These are phyloP conservation scores for Dendrocalamus sinicus DNA, from an alignment of 176 grass and related monocot species.

Conservation along the genomic window DNA sequence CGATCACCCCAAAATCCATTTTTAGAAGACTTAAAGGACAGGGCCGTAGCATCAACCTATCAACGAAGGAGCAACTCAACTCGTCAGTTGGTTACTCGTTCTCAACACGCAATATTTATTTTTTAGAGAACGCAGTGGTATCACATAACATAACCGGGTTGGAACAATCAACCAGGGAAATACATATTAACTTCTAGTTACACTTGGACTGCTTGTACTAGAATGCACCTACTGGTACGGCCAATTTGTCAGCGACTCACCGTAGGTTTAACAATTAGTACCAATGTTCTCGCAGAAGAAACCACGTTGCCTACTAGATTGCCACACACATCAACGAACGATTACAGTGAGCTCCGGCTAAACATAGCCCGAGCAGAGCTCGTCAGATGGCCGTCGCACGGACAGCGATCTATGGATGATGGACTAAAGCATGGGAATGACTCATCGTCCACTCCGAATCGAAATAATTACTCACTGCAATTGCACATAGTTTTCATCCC, in stretches of 20 bases:
- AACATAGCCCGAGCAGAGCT: not conserved
- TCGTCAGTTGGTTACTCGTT: not conserved
- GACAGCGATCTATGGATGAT: not conserved
- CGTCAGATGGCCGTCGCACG: not conserved
- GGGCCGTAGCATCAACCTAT: not conserved
- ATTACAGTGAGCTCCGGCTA: too few relatives aligned
- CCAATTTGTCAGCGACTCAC: too few relatives aligned
- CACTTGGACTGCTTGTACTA: too few relatives aligned
- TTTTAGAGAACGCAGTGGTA: too few relatives aligned
- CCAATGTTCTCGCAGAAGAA: too few relatives aligned
- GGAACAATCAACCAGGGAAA: not conserved
- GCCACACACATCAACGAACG: not conserved
- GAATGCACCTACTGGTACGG: too few relatives aligned
- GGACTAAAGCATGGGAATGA: constrained; percentile 1
- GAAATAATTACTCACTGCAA: not conserved
- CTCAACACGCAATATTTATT: not conserved
- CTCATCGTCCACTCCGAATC: constrained; percentile 26
- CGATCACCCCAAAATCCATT: too few relatives aligned
- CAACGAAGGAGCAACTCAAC: not conserved
- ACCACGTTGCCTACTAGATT: not conserved
- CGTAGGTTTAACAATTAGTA: too few relatives aligned
- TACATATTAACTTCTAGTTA: too few relatives aligned
- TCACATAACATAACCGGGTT: not conserved
- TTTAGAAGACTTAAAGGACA: too few relatives aligned
- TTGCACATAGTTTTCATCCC: constrained; percentile 23